These are phyloP conservation scores for Lepidium campestre DNA, from an alignment of 441 rosid genomes.

Conservation along the genomic window DNA sequence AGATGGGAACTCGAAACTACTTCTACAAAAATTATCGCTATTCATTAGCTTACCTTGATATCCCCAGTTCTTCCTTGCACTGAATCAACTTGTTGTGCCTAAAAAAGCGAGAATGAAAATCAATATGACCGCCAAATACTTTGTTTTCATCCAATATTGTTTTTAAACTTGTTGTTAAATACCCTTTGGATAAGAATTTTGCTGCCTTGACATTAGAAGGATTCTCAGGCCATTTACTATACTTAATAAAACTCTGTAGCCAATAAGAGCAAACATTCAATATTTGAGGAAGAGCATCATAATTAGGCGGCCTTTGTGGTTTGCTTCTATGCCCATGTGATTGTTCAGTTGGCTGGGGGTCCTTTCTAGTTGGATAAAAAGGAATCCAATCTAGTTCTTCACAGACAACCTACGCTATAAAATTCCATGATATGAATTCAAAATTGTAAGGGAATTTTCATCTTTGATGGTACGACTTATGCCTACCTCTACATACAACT, in stretches of 20 bases:
- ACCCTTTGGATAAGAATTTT: slow-evolving; percentile 86
- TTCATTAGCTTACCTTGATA: slow-evolving; percentile 52
- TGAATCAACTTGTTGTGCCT: slow-evolving; percentile 78
- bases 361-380: slow-evolving; percentile 56
- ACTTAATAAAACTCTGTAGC: slow-evolving; percentile 92
- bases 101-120: slow-evolving; percentile 22
- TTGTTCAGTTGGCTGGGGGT: slow-evolving; percentile 32
- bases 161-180: slow-evolving; percentile 17
- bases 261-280: slow-evolving; percentile 88
- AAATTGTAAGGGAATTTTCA: slow-evolving; percentile 8
- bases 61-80: slow-evolving; percentile 69
- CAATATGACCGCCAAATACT: not conserved
- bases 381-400: slow-evolving; percentile 99
- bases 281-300: slow-evolving; percentile 65
- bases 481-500: slow-evolving; percentile 94
- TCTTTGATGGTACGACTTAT: slow-evolving; percentile 17
- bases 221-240: slow-evolving; percentile 89
- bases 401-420: slow-evolving; percentile 75
- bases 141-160: not conserved
- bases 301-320: slow-evolving; percentile 70
- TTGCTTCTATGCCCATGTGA: slow-evolving; percentile 57
- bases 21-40: slow-evolving; percentile 4
- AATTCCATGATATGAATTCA: slow-evolving; percentile 21
- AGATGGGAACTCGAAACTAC: not conserved
- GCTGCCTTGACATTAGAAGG: slow-evolving; percentile 90